phyloP scores from a whole-genome alignment of 164 flowering plant species.

The Buxus sempervirens region DNA sequence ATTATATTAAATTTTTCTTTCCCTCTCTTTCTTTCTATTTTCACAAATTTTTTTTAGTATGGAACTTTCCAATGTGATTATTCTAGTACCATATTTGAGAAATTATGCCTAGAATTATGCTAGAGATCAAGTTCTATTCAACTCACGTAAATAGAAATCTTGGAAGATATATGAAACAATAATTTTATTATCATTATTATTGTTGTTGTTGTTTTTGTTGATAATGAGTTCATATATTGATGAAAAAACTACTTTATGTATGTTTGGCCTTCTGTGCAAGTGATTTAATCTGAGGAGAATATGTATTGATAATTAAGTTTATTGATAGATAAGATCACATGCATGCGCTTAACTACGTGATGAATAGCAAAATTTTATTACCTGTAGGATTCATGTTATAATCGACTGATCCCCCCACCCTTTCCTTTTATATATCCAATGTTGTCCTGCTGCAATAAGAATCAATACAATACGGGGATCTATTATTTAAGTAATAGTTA shows the following conservation, averaged over 20 bases:
- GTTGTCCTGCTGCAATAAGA: constrained; percentile 32
- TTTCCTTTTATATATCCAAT: no score
- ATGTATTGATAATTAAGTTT: not conserved
- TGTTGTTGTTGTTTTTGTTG: not conserved
- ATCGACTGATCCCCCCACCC: no score
- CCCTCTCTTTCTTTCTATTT: not conserved
- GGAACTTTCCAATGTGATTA: not conserved
- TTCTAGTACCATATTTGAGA: no score
- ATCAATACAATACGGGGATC: no score
- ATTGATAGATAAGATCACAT: not conserved
- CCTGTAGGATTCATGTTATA: not conserved
- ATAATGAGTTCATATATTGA: not conserved
- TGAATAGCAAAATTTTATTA: not conserved
- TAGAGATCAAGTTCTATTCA: no score
- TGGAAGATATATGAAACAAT: no score
- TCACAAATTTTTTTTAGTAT: not conserved
- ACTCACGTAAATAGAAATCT: no score
- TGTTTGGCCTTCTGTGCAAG: not conserved
- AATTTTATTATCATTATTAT: no score
- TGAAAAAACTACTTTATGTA: no score
- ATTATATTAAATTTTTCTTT: constrained; percentile 9
- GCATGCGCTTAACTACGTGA: not conserved
- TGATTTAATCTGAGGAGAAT: not conserved
- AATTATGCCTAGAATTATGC: no score
- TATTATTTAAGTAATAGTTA: no score